Evolutionary conservation across 176 grass and related monocot genomes (phyloP).

Genomic region (Paspalum vaginatum): DNA sequence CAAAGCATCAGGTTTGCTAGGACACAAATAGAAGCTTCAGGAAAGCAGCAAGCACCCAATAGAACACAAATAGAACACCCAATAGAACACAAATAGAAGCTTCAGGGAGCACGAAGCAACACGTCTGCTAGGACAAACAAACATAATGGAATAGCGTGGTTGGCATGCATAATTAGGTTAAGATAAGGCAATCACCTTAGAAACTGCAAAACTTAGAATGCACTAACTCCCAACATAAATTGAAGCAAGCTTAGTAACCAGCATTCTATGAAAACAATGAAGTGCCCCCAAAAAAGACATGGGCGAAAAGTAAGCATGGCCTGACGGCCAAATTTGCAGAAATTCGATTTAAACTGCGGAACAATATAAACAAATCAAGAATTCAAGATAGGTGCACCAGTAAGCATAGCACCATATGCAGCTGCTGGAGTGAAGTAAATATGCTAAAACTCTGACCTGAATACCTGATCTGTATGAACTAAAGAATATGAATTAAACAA

Average conservation of each 20-base stretch:
- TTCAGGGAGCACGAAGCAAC: not conserved
- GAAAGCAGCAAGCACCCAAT: not conserved
- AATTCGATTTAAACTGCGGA: not conserved
- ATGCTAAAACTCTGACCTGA: not conserved
- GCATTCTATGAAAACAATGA: not conserved
- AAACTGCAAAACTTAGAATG: not conserved
- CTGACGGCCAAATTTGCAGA: not conserved
- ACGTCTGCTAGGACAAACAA: slow-evolving; percentile 12
- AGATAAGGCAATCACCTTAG: not conserved
- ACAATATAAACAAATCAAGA: not conserved
- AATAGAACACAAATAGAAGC: not conserved
- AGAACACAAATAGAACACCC: slow-evolving; percentile 5
- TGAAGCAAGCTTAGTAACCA: slow-evolving; percentile 17
- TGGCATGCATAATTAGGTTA: slow-evolving; percentile 11
- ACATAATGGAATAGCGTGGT: slow-evolving; percentile 2
- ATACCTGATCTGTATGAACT: not conserved
- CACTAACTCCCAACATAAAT: not conserved
- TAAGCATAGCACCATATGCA: slow-evolving; percentile 8
- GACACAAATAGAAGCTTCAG: not conserved
- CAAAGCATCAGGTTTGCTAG: not conserved
- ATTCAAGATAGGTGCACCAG: not conserved
- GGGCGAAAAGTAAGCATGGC: not conserved
- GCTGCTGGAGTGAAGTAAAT: not conserved
- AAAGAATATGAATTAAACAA: too few species aligned
- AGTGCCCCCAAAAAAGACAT: not conserved